Percentiles rank a stretch among this genome's conserved stretches.
These are phyloP conservation scores for Neocucurbitaria cava DNA, from an alignment of 2,329 filamentous ascomycete genomes.

Conservation along the genomic window DNA sequence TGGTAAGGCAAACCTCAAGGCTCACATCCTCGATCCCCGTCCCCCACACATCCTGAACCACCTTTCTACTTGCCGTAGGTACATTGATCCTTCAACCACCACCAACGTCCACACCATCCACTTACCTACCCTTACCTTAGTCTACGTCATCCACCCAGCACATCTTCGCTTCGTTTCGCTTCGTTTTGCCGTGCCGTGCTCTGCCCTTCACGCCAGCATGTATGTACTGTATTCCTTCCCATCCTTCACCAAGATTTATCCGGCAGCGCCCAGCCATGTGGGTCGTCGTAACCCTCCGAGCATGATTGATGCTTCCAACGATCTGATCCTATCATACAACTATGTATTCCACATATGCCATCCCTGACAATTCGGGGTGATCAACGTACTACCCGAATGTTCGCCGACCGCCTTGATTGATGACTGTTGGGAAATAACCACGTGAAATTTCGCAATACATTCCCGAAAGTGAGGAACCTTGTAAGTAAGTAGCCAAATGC, in stretches of 20 bases:
- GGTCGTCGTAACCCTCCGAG: background rate
- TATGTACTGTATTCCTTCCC: background rate
- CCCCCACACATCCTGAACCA: background rate
- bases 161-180: background rate
- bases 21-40: background rate
- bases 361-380: too few relatives aligned
- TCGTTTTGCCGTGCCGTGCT: too few relatives aligned
- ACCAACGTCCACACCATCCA: too few relatives aligned
- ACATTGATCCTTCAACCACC: background rate
- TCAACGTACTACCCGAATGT: too few relatives aligned
- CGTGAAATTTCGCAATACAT: background rate
- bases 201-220: background rate
- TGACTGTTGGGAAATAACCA: background rate
- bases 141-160: background rate
- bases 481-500: background rate
- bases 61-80: background rate
- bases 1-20: conserved; percentile 17
- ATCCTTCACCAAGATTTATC: background rate
- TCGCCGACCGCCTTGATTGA: background rate
- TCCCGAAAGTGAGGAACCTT: background rate
- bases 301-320: background rate
- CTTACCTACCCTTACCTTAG: too few relatives aligned
- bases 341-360: too few relatives aligned
- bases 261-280: background rate
- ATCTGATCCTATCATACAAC: background rate